phyloP scores from a whole-genome alignment of 805 yeast genomes.

The Nakazawaea populi region DNA sequence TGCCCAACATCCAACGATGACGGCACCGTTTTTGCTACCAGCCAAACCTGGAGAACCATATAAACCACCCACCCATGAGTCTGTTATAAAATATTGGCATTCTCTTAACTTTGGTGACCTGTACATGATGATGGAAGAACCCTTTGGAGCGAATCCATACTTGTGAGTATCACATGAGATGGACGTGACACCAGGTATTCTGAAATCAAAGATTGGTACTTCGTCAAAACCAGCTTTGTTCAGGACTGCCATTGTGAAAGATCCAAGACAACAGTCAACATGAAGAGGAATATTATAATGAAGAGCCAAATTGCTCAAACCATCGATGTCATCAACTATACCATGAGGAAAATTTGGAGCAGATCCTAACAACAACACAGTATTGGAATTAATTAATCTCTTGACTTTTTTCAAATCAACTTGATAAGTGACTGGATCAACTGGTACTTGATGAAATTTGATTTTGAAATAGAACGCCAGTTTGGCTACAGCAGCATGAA shows the following conservation, averaged over 20 bases:
- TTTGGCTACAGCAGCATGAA: conserved; percentile 94
- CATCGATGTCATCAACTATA: conserved; percentile 81
- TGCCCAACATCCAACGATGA: conserved; percentile 98
- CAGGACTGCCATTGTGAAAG: conserved; percentile 80
- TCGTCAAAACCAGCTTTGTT: conserved; percentile 49
- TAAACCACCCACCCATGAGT: conserved; percentile 92
- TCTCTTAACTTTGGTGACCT: conserved; percentile 60
- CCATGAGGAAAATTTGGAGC: conserved; percentile 99
- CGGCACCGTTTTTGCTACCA: conserved; percentile 95
- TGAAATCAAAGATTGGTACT: conserved; percentile 69
- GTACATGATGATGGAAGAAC: conserved; percentile 90
- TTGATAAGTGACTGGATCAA: conserved; percentile 60
- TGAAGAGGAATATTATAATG: conserved; percentile 76
- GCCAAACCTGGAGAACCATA: conserved; percentile 97
- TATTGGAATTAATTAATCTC: conserved; percentile 66
- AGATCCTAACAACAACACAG: conserved; percentile 83
- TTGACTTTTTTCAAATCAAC: conserved; percentile 62
- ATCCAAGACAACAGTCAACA: conserved; percentile 94
- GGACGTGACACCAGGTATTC: conserved; percentile 90
- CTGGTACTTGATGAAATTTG: conserved; percentile 71
- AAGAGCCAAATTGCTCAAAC: conserved; percentile 59
- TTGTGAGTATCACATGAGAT: conserved; percentile 99
- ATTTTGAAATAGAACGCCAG: conserved; percentile 90
- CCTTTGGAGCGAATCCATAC: conserved; percentile 98
- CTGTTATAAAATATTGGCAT: conserved; percentile 76